phyloP scores from a whole-genome alignment of 768 basidiomycete genomes.

The Paxillus involutus region DNA sequence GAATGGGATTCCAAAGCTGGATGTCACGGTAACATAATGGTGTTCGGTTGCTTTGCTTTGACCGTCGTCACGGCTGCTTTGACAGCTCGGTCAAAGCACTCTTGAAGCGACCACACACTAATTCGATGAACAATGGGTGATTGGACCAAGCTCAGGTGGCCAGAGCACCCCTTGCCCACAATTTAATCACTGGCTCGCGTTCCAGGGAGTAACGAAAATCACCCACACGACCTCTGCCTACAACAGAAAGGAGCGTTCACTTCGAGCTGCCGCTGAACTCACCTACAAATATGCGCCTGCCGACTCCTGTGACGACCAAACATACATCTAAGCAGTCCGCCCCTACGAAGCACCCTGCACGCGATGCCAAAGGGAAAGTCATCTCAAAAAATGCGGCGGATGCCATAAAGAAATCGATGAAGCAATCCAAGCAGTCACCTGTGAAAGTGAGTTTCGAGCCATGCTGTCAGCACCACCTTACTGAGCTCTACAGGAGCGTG shows the following conservation, averaged over 20 bases:
- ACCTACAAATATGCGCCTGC: slow-evolving; percentile 14
- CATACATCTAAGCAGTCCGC: slow-evolving; percentile 3
- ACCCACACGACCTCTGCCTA: background rate
- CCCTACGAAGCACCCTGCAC: slow-evolving; percentile 14
- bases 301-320: slow-evolving; percentile 6
- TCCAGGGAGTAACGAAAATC: background rate
- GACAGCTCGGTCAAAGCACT: background rate
- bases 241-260: background rate
- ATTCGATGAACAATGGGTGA: slow-evolving; percentile 22
- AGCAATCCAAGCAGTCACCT: slow-evolving; percentile 5
- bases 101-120: background rate
- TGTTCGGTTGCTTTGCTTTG: background rate
- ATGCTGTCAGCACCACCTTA: background rate
- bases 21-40: too few relatives aligned
- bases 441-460: background rate
- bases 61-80: background rate
- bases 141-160: background rate
- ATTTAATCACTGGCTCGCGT: background rate
- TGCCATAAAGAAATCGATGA: slow-evolving; percentile 7
- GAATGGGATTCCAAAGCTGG: too few relatives aligned
- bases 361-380: background rate
- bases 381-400: slow-evolving; percentile 5
- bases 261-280: background rate
- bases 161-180: background rate
- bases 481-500: slow-evolving; percentile 15